These are phyloP conservation scores for Aspergillus sp. DNA, from an alignment of 2,329 filamentous ascomycete genomes.

Conservation along the genomic window DNA sequence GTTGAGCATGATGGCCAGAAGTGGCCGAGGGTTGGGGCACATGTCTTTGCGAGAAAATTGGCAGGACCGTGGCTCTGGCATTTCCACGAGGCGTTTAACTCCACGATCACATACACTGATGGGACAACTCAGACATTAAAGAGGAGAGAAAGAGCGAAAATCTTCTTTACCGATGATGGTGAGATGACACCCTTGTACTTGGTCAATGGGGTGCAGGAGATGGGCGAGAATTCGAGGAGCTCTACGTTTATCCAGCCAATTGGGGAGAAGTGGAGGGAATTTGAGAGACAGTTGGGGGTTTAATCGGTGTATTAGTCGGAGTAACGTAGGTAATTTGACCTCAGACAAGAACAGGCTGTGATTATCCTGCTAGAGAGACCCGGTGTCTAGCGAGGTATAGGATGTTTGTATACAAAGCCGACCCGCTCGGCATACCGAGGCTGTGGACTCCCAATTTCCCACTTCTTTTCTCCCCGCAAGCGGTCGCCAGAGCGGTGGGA, in stretches of 20 bases:
- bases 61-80: slow-evolving; percentile 35
- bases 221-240: slow-evolving; percentile 29
- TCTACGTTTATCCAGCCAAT: slow-evolving; percentile 47
- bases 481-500: background rate
- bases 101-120: slow-evolving; percentile 37
- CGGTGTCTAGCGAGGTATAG: too few species aligned
- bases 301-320: too few species aligned
- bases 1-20: slow-evolving; percentile 20
- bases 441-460: background rate
- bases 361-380: too few species aligned
- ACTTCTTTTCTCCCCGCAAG: background rate
- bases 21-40: slow-evolving; percentile 34
- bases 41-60: slow-evolving; percentile 31
- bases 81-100: slow-evolving; percentile 28
- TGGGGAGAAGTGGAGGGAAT: slow-evolving; percentile 16
- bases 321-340: background rate
- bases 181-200: slow-evolving; percentile 49
- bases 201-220: slow-evolving; percentile 49
- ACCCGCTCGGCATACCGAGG: background rate
- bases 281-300: slow-evolving; percentile 3
- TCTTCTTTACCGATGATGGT: slow-evolving; percentile 50
- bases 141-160: slow-evolving; percentile 49
- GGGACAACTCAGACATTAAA: slow-evolving; percentile 41
- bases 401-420: background rate
- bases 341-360: background rate